Percentiles rank a stretch among this genome's conserved stretches.
Evolutionary conservation across 257 asterid species (phyloP).

Genomic region (Nicotiana obtusifolia): DNA sequence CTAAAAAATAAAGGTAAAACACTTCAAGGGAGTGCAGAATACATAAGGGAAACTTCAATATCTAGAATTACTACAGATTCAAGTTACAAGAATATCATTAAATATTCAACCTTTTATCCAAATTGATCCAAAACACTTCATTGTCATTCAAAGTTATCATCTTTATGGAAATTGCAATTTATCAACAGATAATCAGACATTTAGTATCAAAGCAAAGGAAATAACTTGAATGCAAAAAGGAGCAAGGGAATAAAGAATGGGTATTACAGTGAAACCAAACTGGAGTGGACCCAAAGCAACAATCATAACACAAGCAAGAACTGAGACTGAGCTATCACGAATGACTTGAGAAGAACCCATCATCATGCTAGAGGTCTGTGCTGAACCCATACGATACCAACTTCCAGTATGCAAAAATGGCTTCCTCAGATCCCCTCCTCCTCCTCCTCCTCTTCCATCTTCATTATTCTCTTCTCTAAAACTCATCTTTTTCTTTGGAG

Average conservation of each 20-base stretch:
- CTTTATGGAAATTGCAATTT: neutral
- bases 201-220: neutral
- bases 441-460: constrained; percentile 43
- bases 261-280: constrained; percentile 81
- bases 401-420: constrained; percentile 92
- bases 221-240: neutral
- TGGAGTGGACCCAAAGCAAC: constrained; percentile 90
- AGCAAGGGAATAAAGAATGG: constrained; percentile 6
- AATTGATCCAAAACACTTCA: neutral
- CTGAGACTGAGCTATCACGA: constrained; percentile 72
- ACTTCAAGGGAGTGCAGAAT: neutral
- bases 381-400: constrained; percentile 90
- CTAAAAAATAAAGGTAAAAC: too few species aligned
- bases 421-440: constrained; percentile 61
- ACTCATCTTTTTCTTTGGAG: constrained; percentile 44
- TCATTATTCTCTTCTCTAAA: constrained; percentile 60
- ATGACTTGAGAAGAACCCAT: constrained; percentile 75
- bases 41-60: neutral
- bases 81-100: neutral
- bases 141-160: neutral
- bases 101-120: neutral
- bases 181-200: neutral
- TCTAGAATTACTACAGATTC: neutral
- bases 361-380: constrained; percentile 64
- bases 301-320: constrained; percentile 79